Conservation (phyloP, 768 basidiomycete species). For the Leccinum aurantiacum region DNA sequence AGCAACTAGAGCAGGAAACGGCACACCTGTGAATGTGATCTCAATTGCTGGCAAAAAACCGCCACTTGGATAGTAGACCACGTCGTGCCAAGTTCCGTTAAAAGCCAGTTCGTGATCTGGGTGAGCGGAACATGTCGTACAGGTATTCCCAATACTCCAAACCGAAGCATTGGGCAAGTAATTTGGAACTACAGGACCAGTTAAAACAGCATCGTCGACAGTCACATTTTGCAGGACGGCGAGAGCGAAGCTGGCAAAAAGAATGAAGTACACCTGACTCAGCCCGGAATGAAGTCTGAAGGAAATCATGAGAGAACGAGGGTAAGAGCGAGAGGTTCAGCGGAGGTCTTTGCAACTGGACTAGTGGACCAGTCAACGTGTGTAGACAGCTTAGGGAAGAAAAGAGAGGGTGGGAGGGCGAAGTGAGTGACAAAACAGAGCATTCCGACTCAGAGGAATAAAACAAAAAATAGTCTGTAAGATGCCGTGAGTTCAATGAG, state of each 20-base stretch:
- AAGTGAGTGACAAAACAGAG: too few species aligned
- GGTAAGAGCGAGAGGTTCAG: not conserved
- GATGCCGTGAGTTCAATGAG: too few species aligned
- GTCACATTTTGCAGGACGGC: slow-evolving; percentile 17
- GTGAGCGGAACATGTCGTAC: not conserved
- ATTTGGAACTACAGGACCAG: slow-evolving; percentile 6
- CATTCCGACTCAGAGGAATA: too few species aligned
- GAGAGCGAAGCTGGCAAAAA: not conserved
- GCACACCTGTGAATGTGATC: slow-evolving; percentile 15
- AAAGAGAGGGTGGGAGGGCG: too few species aligned
- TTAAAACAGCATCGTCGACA: slow-evolving; percentile 15
- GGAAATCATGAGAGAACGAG: not conserved
- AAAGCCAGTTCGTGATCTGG: slow-evolving; percentile 4
- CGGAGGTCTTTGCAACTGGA: not conserved
- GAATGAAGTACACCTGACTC: not conserved
- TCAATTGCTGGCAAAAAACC: not conserved
- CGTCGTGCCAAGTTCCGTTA: slow-evolving; percentile 21
- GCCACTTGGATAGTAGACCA: not conserved
- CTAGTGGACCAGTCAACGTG: not conserved
- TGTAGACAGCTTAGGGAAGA: too few species aligned
- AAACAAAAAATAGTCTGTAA: too few species aligned
- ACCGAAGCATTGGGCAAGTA: slow-evolving; percentile 6
- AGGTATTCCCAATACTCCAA: slow-evolving; percentile 12
- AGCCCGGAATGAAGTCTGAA: not conserved
- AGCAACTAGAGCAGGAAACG: not conserved